Evolutionary conservation across 2,329 filamentous ascomycete genomes (phyloP).

Genomic region (Fusarium pseudocircinatum): DNA sequence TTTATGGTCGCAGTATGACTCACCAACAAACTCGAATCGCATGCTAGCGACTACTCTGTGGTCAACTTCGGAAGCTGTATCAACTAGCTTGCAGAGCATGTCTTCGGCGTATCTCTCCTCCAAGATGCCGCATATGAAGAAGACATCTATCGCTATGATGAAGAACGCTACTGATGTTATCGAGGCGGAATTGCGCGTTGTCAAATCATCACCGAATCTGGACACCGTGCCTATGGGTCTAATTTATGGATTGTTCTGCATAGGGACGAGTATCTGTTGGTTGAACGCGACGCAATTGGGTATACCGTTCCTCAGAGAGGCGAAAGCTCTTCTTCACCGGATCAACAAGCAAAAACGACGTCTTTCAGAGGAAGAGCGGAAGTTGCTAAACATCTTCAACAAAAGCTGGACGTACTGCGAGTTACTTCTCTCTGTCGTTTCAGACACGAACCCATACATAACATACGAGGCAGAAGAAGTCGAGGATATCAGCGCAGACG

Average conservation of each 20-base stretch:
- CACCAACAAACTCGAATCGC: constrained; percentile 51
- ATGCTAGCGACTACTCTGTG: constrained; percentile 50
- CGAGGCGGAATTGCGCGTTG: constrained; percentile 45
- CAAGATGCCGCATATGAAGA: constrained; percentile 48
- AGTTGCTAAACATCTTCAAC: constrained; percentile 50
- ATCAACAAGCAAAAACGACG: constrained; percentile 36
- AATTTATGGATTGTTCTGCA: constrained; percentile 51
- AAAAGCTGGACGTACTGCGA: constrained; percentile 54
- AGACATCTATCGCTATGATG: constrained; percentile 47
- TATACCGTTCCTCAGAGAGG: constrained; percentile 45
- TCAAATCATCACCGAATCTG: constrained; percentile 24
- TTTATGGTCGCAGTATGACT: constrained; percentile 54
- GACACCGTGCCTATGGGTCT: constrained; percentile 47
- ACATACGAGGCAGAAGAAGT: constrained; percentile 14
- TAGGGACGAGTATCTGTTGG: constrained; percentile 54
- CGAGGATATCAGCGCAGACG: constrained; percentile 18
- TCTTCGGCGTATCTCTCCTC: constrained; percentile 50
- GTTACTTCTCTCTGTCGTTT: constrained; percentile 51
- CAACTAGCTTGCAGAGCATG: constrained; percentile 54
- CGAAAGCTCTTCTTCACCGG: constrained; percentile 40
- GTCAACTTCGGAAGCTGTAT: constrained; percentile 51
- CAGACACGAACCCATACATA: constrained; percentile 43
- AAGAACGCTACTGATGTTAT: constrained; percentile 48
- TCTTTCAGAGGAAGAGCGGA: constrained; percentile 30
- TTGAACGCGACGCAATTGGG: constrained; percentile 48